Conservation (phyloP, 495 filamentous ascomycete genomes). For the Hyaloscypha bicolor region DNA sequence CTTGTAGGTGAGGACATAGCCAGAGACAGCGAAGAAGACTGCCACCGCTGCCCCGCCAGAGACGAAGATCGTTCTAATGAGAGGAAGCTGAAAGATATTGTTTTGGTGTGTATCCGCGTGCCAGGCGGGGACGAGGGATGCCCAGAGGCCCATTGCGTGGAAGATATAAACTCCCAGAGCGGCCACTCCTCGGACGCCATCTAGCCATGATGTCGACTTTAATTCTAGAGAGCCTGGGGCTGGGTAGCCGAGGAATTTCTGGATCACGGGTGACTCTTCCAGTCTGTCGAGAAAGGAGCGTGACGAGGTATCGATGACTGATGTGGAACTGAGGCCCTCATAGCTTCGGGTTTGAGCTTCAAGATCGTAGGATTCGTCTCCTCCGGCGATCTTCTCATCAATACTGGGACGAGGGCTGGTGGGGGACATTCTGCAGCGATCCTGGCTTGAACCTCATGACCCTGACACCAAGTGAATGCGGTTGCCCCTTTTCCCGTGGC, state of each 20-base stretch:
- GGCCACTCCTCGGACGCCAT: slow-evolving; percentile 22
- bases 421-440: neutral
- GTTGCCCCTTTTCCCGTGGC: neutral
- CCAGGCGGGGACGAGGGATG: slow-evolving; percentile 13
- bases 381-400: neutral
- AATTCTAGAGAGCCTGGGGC: slow-evolving; percentile 13
- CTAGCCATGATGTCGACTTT: slow-evolving; percentile 19
- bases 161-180: slow-evolving; percentile 24
- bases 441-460: neutral
- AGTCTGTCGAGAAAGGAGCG: neutral
- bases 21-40: slow-evolving; percentile 17
- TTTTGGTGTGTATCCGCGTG: slow-evolving; percentile 17
- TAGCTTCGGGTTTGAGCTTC: neutral
- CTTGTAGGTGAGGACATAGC: slow-evolving; percentile 17
- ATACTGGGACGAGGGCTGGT: neutral
- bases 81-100: slow-evolving; percentile 11
- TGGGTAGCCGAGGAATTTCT: slow-evolving; percentile 16
- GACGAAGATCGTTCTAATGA: slow-evolving; percentile 35
- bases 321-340: neutral
- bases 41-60: slow-evolving; percentile 13
- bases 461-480: neutral
- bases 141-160: slow-evolving; percentile 16
- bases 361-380: neutral
- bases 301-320: neutral
- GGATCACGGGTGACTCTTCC: neutral